Conservation (phyloP, 1,139 yeast genomes). For the Diutina rugosa region DNA sequence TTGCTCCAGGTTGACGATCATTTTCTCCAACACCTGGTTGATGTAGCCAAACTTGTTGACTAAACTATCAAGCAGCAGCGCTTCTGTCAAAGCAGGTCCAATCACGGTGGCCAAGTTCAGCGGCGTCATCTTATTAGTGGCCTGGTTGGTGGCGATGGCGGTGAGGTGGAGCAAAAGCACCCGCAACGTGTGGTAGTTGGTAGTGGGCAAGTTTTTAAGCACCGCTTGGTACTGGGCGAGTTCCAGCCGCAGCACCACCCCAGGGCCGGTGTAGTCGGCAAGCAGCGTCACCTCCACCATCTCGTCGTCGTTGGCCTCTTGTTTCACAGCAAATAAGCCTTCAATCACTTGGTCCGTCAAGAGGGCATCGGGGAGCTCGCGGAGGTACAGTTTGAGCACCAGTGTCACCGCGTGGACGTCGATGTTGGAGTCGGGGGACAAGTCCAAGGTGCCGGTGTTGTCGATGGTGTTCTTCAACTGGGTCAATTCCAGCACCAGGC, state of each 20-base stretch:
- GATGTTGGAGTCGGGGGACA: conserved; percentile 34
- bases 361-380: conserved; percentile 85
- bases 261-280: neutral
- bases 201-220: conserved; percentile 41
- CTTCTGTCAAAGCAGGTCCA: conserved; percentile 50
- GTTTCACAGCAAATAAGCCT: conserved; percentile 32
- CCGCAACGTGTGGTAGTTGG: conserved; percentile 57
- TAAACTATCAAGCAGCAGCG: conserved; percentile 37
- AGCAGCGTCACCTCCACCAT: conserved; percentile 2
- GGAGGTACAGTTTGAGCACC: conserved; percentile 68
- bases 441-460: conserved; percentile 42
- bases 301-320: conserved; percentile 13
- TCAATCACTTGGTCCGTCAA: conserved; percentile 43
- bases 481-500: conserved; percentile 70
- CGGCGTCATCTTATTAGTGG: conserved; percentile 65
- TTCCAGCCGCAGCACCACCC: conserved; percentile 4
- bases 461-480: conserved; percentile 65
- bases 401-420: conserved; percentile 89
- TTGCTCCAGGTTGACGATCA: conserved; percentile 27
- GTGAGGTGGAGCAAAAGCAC: conserved; percentile 59
- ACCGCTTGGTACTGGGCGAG: conserved; percentile 29
- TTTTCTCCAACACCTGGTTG: conserved; percentile 39
- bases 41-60: conserved; percentile 41
- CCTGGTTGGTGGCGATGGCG: conserved; percentile 44
- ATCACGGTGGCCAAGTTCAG: conserved; percentile 71